Conservation (phyloP, 2,329 filamentous ascomycete species). For the Fonsecaea erecta region DNA sequence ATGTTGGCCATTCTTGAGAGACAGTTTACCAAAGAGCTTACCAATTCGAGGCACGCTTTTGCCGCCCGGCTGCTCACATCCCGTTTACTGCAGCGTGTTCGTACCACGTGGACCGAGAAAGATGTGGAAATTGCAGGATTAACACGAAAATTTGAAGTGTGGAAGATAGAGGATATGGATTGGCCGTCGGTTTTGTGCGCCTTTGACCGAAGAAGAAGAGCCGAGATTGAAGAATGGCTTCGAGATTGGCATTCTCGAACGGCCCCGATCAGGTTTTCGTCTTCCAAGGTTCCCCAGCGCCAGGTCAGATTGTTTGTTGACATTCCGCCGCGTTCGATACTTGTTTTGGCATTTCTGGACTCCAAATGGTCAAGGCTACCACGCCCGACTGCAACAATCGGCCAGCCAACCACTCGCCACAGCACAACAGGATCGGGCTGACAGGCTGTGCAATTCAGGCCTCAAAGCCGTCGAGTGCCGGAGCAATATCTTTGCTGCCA, state of each 20-base stretch:
- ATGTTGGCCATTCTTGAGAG: conserved; percentile 58
- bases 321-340: conserved; percentile 78
- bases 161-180: conserved; percentile 56
- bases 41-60: conserved; percentile 51
- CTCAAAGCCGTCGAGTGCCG: too few species aligned
- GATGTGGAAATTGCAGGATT: conserved; percentile 61
- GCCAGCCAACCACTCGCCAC: too few species aligned
- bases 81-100: conserved; percentile 54
- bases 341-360: conserved; percentile 75
- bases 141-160: conserved; percentile 57
- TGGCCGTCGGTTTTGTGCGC: conserved; percentile 60
- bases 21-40: conserved; percentile 54
- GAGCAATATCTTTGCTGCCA: too few species aligned
- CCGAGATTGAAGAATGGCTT: conserved; percentile 57
- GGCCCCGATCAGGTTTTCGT: conserved; percentile 21
- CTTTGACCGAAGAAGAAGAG: conserved; percentile 52
- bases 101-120: conserved; percentile 51
- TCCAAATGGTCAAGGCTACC: conserved; percentile 34
- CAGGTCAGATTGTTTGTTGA: conserved; percentile 88
- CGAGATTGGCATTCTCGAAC: conserved; percentile 59
- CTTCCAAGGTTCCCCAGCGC: conserved; percentile 40
- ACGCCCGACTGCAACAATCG: conserved; percentile 43
- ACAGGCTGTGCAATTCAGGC: too few species aligned
- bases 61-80: conserved; percentile 59
- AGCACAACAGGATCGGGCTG: too few species aligned